Conservation (phyloP, 768 basidiomycete species). For the Rhizopogon vinicolor region DNA sequence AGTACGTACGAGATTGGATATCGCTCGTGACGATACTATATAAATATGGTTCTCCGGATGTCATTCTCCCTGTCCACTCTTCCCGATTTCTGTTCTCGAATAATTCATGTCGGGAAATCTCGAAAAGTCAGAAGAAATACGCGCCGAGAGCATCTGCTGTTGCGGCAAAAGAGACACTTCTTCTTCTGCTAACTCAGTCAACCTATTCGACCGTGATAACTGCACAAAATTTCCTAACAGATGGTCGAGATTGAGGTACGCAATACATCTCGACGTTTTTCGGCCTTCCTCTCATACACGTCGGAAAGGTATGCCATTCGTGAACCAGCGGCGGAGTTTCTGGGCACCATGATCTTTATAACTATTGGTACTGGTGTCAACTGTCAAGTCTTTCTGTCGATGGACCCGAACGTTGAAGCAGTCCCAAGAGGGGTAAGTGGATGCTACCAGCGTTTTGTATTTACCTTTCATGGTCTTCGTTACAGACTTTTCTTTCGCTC, state of each 20-base stretch:
- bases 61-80: too few relatives aligned
- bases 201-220: slow-evolving; percentile 19
- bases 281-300: neutral
- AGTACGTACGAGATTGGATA: neutral
- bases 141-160: neutral
- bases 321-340: slow-evolving; percentile 62
- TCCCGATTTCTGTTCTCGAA: neutral
- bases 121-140: slow-evolving; percentile 1
- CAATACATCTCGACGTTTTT: neutral
- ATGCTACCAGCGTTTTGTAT: neutral
- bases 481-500: slow-evolving; percentile 18
- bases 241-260: slow-evolving; percentile 55
- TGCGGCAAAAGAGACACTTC: neutral
- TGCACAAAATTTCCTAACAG: slow-evolving; percentile 39
- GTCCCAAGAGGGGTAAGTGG: slow-evolving; percentile 52
- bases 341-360: slow-evolving; percentile 53
- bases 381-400: slow-evolving; percentile 52
- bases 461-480: slow-evolving; percentile 2
- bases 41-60: neutral
- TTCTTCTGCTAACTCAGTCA: neutral
- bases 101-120: neutral
- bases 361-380: slow-evolving; percentile 56
- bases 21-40: neutral
- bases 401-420: slow-evolving; percentile 38
- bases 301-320: slow-evolving; percentile 37